Evolutionary conservation across 495 filamentous ascomycete species (phyloP), one percentile per base, ranked within the genome.

Genomic region (Aspergillus diversus): DNA sequence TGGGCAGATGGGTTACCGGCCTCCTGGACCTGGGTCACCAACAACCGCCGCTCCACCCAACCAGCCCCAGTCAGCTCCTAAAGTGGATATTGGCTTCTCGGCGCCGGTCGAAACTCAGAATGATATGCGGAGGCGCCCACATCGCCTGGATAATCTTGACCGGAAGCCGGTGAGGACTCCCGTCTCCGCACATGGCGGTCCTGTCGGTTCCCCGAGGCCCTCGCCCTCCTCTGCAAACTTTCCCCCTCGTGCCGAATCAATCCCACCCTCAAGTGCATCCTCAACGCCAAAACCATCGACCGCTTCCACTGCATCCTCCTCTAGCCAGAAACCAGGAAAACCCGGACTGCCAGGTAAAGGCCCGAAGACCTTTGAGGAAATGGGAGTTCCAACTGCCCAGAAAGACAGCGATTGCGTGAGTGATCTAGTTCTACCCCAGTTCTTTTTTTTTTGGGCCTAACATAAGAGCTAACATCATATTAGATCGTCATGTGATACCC

Each of bases 351-450:
- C 87, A 17, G 86, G 88, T 52, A 90, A 92, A 72, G 95, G 96
- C 9, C 95, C 95, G 5, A 92, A 96, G 73, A 99, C 95, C 4
- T 99, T 99, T 72, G 94, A 97, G 70, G 93, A 94, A 71, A 99
- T 99, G 95, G 94, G 94, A 57, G 92, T 99, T 65, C 90, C 92
- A 13, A 81, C 84, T 66, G 87, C 81, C 33, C 90, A 92, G 73
- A 83, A 89, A 62, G 90, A 96, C 37, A 84, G 83, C 64, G 94
- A 98, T 74, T 99, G 95, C 76, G 95, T 97, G 89, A 86, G 93
- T 61, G 9, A 43, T 21, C 48, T 12, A 53, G n/a, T 15, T 6
- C 31, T 27, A 37, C 16, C n/a, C 3, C 16, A n/a, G 9, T n/a
- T 16, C 5, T 13, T 32, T 42, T 46, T 42, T 46, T 33, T 7